phyloP scores from a whole-genome alignment of 2,329 filamentous ascomycete species.

The Pestalotiopsis sp. region DNA sequence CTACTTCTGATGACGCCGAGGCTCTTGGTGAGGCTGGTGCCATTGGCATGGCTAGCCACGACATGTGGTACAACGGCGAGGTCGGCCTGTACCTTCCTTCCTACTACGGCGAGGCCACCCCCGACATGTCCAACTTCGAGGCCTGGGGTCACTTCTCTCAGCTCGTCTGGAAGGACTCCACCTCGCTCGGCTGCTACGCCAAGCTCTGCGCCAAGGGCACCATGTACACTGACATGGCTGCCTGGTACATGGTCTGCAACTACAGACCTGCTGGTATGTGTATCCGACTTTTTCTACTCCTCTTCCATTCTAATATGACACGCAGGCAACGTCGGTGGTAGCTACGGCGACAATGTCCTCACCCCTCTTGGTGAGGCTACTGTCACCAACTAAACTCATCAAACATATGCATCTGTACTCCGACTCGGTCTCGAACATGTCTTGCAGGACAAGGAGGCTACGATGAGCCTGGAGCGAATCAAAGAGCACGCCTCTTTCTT shows the following conservation, averaged over 20 bases:
- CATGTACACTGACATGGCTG: slow-evolving; percentile 46
- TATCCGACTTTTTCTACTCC: not conserved
- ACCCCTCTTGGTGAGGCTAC: slow-evolving; percentile 36
- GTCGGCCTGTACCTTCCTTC: slow-evolving; percentile 52
- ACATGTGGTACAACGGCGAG: slow-evolving; percentile 90
- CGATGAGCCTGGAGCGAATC: slow-evolving; percentile 7
- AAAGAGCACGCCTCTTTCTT: slow-evolving; percentile 9
- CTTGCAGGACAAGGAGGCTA: slow-evolving; percentile 13
- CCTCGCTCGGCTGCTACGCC: slow-evolving; percentile 62
- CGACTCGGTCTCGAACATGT: slow-evolving; percentile 3
- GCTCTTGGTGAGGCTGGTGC: slow-evolving; percentile 52
- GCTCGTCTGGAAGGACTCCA: slow-evolving; percentile 68
- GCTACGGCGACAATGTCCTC: slow-evolving; percentile 51
- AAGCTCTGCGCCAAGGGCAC: slow-evolving; percentile 53
- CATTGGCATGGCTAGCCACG: slow-evolving; percentile 68
- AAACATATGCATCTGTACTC: not conserved
- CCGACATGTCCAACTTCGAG: slow-evolving; percentile 63
- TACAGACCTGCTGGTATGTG: slow-evolving; percentile 71
- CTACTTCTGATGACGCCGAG: slow-evolving; percentile 36
- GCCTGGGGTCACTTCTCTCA: slow-evolving; percentile 75
- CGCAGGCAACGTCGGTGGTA: slow-evolving; percentile 53
- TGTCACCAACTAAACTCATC: slow-evolving; percentile 17
- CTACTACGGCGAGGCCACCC: slow-evolving; percentile 60
- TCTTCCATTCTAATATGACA: not conserved
- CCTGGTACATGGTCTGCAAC: slow-evolving; percentile 88